Base-by-base conservation (phyloP, 2,329 filamentous ascomycete genomes). In the Colletotrichum musicola region DNA sequence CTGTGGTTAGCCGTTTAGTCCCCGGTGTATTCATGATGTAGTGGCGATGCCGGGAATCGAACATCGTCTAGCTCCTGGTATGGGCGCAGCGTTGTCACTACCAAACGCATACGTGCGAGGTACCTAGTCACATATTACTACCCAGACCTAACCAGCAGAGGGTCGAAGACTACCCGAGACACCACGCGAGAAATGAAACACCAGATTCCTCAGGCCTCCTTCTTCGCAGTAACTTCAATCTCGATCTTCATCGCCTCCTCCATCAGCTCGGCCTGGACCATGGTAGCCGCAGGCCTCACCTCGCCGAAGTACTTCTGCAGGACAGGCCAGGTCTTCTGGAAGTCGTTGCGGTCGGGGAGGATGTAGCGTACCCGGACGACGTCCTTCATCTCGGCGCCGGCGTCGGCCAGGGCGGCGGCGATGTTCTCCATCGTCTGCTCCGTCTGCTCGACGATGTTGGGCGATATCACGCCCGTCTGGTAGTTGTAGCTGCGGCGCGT, bases 351-450 rank as follows among this genome's bases (percentile, higher is more conserved):
- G 64, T 86, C 77, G 3, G 85, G 83, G 20, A 88, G 76, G 53
- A 87, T 85, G 71, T 88, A 88, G 12, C 80, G 78, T 14, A 88
- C 85, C 20, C 86, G 79, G 1, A 87, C 84, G 3, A 88, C 78
- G 59, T 88, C 85, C 4, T 74, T 74, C 60, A 86, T 75, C 10
- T 71, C 76, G 1, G 80, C 78, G 4, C 80, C 83, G 1, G 84
- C 85, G 16, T 82, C 78, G 7, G 73, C 71, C 20, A 88, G 80
- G 3, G 84, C 85, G 0, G 77, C 71, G 14, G 80, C 75, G 59
- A 88, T 82, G 74, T 86, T 88, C 55, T 66, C 69, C 68, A 88
- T 78, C 16, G 79, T 81, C 73, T 88, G 85, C 69, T 86, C 83
- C 0, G 85, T 75, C 74, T 88, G 86, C 70, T 81, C 81, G 18